Conservation (phyloP, 1,284 basidiomycete genomes). For the Cerrena zonata region DNA sequence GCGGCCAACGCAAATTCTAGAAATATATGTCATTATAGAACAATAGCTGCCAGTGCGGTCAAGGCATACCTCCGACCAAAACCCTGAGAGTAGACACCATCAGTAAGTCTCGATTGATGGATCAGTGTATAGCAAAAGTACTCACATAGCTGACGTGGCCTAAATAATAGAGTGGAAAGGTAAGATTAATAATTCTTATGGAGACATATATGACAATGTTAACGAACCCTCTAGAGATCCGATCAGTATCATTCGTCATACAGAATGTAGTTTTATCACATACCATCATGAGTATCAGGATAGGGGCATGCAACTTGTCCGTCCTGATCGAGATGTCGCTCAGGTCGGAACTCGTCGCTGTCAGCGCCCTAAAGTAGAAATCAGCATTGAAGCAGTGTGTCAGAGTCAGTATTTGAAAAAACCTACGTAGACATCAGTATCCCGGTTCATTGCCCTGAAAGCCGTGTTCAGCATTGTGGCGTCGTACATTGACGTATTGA, state of each 20-base stretch:
- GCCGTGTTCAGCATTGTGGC: no score
- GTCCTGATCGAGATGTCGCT: background rate
- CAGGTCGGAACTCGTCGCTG: slow-evolving; percentile 1
- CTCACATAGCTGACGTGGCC: background rate
- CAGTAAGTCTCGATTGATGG: no score
- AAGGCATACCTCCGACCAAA: background rate
- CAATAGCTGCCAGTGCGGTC: background rate
- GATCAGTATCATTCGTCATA: no score
- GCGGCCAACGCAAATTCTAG: slow-evolving; percentile 9
- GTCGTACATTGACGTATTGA: background rate
- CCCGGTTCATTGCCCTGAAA: background rate
- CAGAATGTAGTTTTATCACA: background rate
- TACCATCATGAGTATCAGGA: background rate
- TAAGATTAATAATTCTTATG: background rate
- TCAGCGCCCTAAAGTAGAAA: background rate
- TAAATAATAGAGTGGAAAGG: background rate
- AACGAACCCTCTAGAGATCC: background rate
- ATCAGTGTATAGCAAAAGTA: no score
- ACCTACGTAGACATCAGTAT: background rate
- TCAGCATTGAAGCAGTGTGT: background rate
- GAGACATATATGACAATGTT: no score
- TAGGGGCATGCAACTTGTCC: background rate
- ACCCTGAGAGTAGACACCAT: background rate
- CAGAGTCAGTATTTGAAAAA: background rate
- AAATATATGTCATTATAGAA: background rate